A percentile compares a stretch with the other conserved stretches of the same genome.
phyloP scores from a whole-genome alignment of 306 rosid species.

The Ormosia semicastrata region DNA sequence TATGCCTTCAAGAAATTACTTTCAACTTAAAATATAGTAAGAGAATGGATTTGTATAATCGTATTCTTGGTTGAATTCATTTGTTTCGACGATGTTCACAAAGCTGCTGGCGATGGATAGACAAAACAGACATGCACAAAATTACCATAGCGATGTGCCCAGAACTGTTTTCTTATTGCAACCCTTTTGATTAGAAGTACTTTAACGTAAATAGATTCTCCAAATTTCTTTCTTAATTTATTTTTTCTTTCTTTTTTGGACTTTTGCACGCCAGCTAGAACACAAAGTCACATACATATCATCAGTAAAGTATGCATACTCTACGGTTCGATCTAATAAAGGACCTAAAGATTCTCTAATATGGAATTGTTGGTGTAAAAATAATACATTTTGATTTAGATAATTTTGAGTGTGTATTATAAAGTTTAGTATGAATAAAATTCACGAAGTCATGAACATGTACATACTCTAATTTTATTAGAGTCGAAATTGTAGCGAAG shows the following conservation, averaged over 20 bases:
- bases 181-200: neutral
- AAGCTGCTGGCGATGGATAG: constrained; percentile 12
- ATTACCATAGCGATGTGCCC: neutral
- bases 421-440: no score
- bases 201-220: neutral
- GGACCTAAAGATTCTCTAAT: neutral
- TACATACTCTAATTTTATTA: no score
- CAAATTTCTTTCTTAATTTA: neutral
- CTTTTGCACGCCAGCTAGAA: neutral
- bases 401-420: no score
- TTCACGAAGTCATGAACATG: no score
- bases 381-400: no score
- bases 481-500: no score
- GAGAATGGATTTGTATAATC: neutral
- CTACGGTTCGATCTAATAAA: neutral
- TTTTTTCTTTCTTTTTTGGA: neutral
- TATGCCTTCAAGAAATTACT: constrained; percentile 33
- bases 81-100: constrained; percentile 39
- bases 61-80: constrained; percentile 21
- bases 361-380: no score
- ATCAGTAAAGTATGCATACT: neutral
- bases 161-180: neutral
- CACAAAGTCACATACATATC: no score
- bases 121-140: neutral
- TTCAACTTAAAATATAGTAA: neutral